These are phyloP conservation scores for Astragalus membranaceus DNA, from an alignment of 306 rosid genomes.

Conservation along the genomic window DNA sequence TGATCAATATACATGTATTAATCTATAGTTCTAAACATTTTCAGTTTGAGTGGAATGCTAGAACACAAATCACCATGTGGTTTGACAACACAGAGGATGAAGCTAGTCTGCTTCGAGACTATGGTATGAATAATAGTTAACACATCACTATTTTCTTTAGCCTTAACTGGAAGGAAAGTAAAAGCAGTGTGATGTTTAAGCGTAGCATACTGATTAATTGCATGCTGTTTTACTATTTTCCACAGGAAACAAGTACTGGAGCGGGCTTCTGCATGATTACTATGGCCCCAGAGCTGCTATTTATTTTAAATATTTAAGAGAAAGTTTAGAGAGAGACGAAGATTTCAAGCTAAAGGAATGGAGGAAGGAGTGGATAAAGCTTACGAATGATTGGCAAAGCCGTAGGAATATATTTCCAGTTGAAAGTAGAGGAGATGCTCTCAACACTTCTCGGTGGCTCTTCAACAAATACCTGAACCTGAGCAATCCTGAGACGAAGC, in stretches of 20 bases:
- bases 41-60: conserved; percentile 92
- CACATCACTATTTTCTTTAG: background rate
- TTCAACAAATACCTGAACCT: conserved; percentile 53
- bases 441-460: conserved; percentile 52
- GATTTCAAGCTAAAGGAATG: conserved; percentile 53
- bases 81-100: conserved; percentile 72
- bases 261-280: conserved; percentile 71
- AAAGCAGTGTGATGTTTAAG: background rate
- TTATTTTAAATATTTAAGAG: conserved; percentile 59
- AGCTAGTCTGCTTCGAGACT: conserved; percentile 83
- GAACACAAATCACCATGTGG: conserved; percentile 97
- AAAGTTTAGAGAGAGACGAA: conserved; percentile 47
- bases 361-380: conserved; percentile 90
- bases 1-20: background rate
- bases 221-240: background rate
- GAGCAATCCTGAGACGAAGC: conserved; percentile 18
- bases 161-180: background rate
- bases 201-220: background rate
- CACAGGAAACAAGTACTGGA: conserved; percentile 86
- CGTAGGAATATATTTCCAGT: conserved; percentile 45
- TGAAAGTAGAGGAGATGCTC: conserved; percentile 51
- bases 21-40: conserved; percentile 9
- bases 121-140: conserved; percentile 41
- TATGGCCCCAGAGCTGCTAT: conserved; percentile 85
- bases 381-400: conserved; percentile 80